Evolutionary conservation across 495 filamentous ascomycete genomes (phyloP).

Genomic region (Hypoxylon fuscum): DNA sequence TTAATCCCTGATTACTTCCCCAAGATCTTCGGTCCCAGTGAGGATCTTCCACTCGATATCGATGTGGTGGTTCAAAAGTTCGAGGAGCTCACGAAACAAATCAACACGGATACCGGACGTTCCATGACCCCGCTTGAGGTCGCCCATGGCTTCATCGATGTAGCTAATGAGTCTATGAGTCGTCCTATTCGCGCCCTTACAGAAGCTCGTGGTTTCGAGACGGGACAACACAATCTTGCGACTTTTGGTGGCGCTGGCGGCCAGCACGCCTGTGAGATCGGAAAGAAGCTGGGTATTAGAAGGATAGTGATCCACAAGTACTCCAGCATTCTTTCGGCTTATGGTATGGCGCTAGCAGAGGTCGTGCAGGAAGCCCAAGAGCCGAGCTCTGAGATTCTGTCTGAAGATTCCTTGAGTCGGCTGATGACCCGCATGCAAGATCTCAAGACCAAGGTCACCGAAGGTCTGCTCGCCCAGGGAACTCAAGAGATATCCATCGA

Average conservation of each 20-base stretch:
- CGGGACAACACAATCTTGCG: slow-evolving; percentile 85
- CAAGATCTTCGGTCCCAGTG: slow-evolving; percentile 92
- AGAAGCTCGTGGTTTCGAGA: slow-evolving; percentile 92
- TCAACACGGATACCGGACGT: slow-evolving; percentile 74
- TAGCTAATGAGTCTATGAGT: slow-evolving; percentile 97
- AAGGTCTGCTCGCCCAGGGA: slow-evolving; percentile 71
- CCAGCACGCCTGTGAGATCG: slow-evolving; percentile 96
- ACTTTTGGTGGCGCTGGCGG: slow-evolving; percentile 96
- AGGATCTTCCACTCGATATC: slow-evolving; percentile 74
- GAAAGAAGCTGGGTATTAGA: slow-evolving; percentile 83
- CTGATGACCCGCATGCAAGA: slow-evolving; percentile 65
- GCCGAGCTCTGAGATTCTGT: slow-evolving; percentile 77
- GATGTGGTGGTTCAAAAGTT: slow-evolving; percentile 79
- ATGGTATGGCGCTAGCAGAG: slow-evolving; percentile 96
- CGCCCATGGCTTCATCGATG: slow-evolving; percentile 84
- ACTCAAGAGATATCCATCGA: slow-evolving; percentile 67
- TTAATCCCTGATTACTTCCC: slow-evolving; percentile 95
- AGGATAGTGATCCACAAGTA: slow-evolving; percentile 92
- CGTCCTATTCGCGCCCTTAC: slow-evolving; percentile 91
- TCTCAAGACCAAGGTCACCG: slow-evolving; percentile 71
- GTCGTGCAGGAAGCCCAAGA: slow-evolving; percentile 93
- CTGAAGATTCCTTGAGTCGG: slow-evolving; percentile 66
- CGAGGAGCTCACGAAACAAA: slow-evolving; percentile 76
- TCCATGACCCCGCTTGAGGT: slow-evolving; percentile 87
- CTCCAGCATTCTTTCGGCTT: slow-evolving; percentile 93